Conservation (phyloP, 2,329 filamentous ascomycete species). For the Pleomassaria siparia region DNA sequence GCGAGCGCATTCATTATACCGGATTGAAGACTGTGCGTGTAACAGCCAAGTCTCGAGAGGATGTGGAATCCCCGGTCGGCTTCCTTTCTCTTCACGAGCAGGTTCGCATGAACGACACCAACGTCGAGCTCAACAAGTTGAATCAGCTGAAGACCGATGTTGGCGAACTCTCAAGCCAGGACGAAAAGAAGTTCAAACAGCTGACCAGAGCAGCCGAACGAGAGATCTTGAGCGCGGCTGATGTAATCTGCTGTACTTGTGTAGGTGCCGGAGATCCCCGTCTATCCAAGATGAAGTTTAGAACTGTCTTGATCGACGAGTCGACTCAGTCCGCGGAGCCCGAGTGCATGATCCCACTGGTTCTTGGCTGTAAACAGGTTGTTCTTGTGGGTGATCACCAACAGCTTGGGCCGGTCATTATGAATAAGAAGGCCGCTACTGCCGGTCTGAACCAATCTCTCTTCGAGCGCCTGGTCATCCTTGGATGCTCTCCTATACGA, state of each 20-base stretch:
- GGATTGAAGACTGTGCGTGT: conserved; percentile 95
- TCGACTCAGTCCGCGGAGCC: conserved; percentile 97
- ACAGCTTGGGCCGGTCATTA: conserved; percentile 96
- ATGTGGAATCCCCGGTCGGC: conserved; percentile 97
- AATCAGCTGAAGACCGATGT: conserved; percentile 89
- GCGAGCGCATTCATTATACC: conserved; percentile 92
- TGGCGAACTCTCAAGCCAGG: conserved; percentile 88
- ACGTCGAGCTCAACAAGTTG: conserved; percentile 88
- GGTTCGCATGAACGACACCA: conserved; percentile 95
- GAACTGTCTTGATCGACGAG: conserved; percentile 96
- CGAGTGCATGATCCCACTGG: conserved; percentile 97
- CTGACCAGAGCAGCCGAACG: conserved; percentile 90
- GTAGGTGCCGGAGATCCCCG: conserved; percentile 96
- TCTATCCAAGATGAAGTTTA: conserved; percentile 95
- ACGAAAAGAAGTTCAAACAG: conserved; percentile 98
- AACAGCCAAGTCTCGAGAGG: conserved; percentile 97
- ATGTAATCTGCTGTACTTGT: conserved; percentile 98
- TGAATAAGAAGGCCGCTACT: conserved; percentile 99
- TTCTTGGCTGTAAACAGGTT: conserved; percentile 96
- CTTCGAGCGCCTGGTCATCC: conserved; percentile 91
- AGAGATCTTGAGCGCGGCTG: conserved; percentile 91
- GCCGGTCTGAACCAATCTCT: conserved; percentile 97
- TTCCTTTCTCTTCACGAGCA: conserved; percentile 96
- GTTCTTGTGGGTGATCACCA: conserved; percentile 99
- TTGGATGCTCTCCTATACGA: conserved; percentile 87